A percentile compares a stretch with the other conserved stretches of the same genome.
These are phyloP conservation scores for Ecytonucleospora hepatopenaei DNA, from an alignment of 371 early-diverging fungal species.

Conservation along the genomic window DNA sequence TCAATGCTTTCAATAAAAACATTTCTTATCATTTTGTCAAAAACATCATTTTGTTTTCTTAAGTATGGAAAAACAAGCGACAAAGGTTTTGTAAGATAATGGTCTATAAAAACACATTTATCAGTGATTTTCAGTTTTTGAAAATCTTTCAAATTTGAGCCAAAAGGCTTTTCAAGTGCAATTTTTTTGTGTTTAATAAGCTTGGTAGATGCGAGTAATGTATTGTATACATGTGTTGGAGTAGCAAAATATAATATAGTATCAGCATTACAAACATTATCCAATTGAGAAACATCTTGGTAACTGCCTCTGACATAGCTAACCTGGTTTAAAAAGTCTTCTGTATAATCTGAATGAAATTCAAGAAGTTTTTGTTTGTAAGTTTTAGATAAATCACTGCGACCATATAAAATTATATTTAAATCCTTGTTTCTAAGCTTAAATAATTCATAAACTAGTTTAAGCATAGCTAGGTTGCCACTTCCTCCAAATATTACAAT, in stretches of 20 bases:
- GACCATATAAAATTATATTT: conserved; percentile 81
- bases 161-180: conserved; percentile 96
- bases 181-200: conserved; percentile 59
- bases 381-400: conserved; percentile 66
- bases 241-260: conserved; percentile 84
- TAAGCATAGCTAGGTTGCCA: conserved; percentile 60
- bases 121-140: conserved; percentile 47
- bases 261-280: conserved; percentile 8
- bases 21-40: conserved; percentile 17
- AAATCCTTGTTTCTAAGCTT: conserved; percentile 64
- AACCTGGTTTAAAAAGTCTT: conserved; percentile 64
- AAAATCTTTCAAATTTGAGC: conserved; percentile 71
- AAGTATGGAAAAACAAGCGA: conserved; percentile 39
- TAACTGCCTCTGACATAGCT: conserved; percentile 75
- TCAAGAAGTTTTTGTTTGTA: conserved; percentile 66
- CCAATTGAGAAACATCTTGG: conserved; percentile 61
- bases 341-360: conserved; percentile 58
- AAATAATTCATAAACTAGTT: conserved; percentile 87
- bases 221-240: conserved; percentile 82
- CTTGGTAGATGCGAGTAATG: conserved; percentile 62
- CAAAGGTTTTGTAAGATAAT: conserved; percentile 55
- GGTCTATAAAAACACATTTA: conserved; percentile 50
- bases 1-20: conserved; percentile 75
- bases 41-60: background rate
- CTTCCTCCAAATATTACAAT: conserved; percentile 56